Conservation (phyloP, 352 stramenopile species). For the Saprolegnia diclina region DNA sequence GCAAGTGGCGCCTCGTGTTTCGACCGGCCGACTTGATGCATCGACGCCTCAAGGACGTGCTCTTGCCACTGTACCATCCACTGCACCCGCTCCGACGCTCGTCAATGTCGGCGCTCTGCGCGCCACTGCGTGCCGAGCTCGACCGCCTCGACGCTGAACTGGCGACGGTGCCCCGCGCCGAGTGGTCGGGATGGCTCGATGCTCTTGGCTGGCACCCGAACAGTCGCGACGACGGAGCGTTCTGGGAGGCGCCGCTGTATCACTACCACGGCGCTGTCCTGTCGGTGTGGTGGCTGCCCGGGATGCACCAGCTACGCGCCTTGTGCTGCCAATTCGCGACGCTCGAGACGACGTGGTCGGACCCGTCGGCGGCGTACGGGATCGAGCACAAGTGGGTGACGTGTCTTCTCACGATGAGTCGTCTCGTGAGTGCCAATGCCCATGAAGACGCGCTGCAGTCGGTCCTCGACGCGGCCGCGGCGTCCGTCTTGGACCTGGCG, state of each 20-base stretch:
- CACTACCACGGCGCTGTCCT: no score
- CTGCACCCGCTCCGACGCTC: not conserved
- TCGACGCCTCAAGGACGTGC: not conserved
- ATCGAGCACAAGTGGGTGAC: not conserved
- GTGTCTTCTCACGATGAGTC: not conserved
- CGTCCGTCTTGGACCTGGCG: not conserved
- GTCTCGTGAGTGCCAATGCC: not conserved
- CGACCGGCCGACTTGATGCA: not conserved
- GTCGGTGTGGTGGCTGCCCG: not conserved
- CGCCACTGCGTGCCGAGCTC: not conserved
- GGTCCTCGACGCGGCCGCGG: slow-evolving; percentile 43
- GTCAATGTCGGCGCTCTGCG: not conserved
- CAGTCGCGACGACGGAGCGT: no score
- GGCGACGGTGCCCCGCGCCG: no score
- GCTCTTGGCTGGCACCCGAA: not conserved
- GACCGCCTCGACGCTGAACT: not conserved
- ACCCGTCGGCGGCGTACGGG: not conserved
- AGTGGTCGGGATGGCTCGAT: not conserved
- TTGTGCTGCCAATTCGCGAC: not conserved
- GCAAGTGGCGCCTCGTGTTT: not conserved
- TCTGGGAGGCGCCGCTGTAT: no score
- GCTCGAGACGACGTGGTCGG: not conserved
- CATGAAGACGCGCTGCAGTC: slow-evolving; percentile 38
- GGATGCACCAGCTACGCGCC: not conserved
- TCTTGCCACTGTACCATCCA: not conserved